Base-by-base conservation (phyloP, 352 stramenopile species). In the Phytopythium delawarense region DNA sequence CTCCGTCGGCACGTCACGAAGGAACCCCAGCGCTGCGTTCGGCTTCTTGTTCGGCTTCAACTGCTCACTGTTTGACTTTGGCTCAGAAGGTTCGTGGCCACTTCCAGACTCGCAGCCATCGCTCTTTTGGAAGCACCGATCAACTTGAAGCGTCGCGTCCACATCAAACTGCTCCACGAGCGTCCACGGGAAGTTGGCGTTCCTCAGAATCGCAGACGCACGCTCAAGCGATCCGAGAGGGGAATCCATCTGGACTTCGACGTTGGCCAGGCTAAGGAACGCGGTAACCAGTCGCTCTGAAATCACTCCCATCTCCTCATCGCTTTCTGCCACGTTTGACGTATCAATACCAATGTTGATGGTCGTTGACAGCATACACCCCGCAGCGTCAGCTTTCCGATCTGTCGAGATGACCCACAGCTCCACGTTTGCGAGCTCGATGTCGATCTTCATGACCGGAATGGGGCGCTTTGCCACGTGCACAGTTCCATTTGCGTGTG, bases 351-450 rank as follows among this genome's bases (percentile, higher is more conserved):
- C 34, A n/a, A 70, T 40, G 32, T 59, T 65, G n/a, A 60, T 34
- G 18, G 54, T 51, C 28, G 60, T 70, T 7, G 76, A 88, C 11
- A 92, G 40, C 57, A 84, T 73, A 32, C 87, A 72, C 42, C 79
- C 84, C 40, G 75, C 64, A 16, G 74, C 74, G 12, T 92, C 81
- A 4, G 68, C 58, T 57, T 80, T 85, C 13, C 71, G 72, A 55
- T 92, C 84, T 0, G 71, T 89, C 30, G 84, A 86, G 13, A 92
- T 54, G 15, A 92, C 45, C 84, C 84, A 92, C 46, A 91, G 23
- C 53, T 91, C 67, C 51, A 91, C 53, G 48, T 84, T 79, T 2
- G 64, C 65, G 23, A 92, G 69, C 12, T 79, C 59, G 4, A 73
- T 65, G 39, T 74, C 69, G 45, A 88, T 49, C 64, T 69, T 82